These are phyloP conservation scores for Skeletonema menzelii DNA, from an alignment of 108 stramenopile genomes.

Conservation along the genomic window DNA sequence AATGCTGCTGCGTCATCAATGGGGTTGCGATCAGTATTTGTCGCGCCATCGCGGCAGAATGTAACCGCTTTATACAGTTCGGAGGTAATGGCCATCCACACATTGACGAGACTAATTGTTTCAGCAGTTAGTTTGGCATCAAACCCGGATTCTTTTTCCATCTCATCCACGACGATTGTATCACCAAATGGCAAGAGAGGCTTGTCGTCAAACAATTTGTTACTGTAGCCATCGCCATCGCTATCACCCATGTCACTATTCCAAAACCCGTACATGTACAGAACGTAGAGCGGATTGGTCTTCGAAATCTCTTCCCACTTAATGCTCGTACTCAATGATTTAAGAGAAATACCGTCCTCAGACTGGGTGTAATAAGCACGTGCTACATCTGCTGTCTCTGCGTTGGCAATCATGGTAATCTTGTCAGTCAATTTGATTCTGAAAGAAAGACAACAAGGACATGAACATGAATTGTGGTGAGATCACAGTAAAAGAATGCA, in stretches of 20 bases:
- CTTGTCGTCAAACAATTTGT: constrained; percentile 42
- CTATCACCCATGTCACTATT: constrained; percentile 17
- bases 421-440: constrained; percentile 36
- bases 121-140: constrained; percentile 52
- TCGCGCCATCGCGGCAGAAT: constrained; percentile 29
- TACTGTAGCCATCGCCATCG: constrained; percentile 46
- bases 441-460: background rate
- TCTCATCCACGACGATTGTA: constrained; percentile 38
- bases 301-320: constrained; percentile 15
- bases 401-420: constrained; percentile 21
- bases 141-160: constrained; percentile 23
- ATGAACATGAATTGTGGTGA: background rate
- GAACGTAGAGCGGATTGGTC: constrained; percentile 34
- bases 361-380: constrained; percentile 24
- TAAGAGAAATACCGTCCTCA: constrained; percentile 34
- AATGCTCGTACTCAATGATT: constrained; percentile 16
- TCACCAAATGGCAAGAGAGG: constrained; percentile 43
- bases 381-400: constrained; percentile 18
- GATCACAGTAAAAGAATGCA: background rate
- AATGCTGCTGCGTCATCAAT: constrained; percentile 77
- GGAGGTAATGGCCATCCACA: constrained; percentile 69
- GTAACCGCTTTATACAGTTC: constrained; percentile 54
- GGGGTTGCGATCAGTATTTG: constrained; percentile 13
- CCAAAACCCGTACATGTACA: constrained; percentile 48
- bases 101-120: constrained; percentile 43